Evolutionary conservation across 2,329 filamentous ascomycete genomes (phyloP), one percentile per base, ranked within the genome.

Genomic region (Aspergillus fumigatus): DNA sequence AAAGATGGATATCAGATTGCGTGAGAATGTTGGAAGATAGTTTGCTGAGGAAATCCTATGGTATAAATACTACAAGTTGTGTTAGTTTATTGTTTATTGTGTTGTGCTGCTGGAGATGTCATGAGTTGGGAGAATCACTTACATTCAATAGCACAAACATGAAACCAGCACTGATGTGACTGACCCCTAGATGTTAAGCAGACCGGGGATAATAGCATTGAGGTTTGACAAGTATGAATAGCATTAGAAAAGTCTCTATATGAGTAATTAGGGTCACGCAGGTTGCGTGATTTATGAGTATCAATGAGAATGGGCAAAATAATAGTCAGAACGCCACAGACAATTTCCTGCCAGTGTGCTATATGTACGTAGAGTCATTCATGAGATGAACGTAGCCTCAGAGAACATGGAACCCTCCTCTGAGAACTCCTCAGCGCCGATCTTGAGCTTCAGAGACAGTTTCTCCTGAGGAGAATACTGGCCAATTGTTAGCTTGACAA

Each of bases 331-430:
- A 68, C 66, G 67, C 69, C 68, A 67, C 62, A 60, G 55, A 54
- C 52, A 45, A 63, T 40, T 54, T 56, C 60, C 61, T 53, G 54
- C 48, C 60, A 60, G 55, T 51, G 59, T 65, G 59, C 61, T 66
- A 62, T 67, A 67, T 71, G 61, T 70, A 68, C 65, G 66, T 64
- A 53, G 58, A 51, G 50, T 62, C 54, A 55, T 62, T 73, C 70
- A 88, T 52, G 88, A 92, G 76, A 99, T 96, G 79, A 97, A 99
- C n/a, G 92, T 97, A 2, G 94, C 92, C 78, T 99, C 94, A 56
- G 84, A 85, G 76, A 95, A 96, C 54, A 96, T 77, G 49, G 77
- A 79, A 50, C 94, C 94, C 69, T 92, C 80, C 74, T 97, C 93
- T 19, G 82, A 80, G 59, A 86, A 83, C 67, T 92, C 88, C 67